Base-by-base conservation (phyloP, 2,329 filamentous ascomycete species). In the Talaromyces albobiverticillius region DNA sequence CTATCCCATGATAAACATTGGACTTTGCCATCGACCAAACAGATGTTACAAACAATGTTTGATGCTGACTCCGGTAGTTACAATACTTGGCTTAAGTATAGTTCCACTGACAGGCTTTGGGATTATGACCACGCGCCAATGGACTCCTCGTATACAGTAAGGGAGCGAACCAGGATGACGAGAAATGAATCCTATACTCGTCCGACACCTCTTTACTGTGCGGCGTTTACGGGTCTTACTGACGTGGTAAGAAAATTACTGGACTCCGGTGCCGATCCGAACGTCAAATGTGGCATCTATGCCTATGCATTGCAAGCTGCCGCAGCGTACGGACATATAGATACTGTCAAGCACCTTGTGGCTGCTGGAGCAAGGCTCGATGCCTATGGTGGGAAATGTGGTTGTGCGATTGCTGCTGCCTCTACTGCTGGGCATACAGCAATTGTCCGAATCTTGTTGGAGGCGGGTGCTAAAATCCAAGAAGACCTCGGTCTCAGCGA, bases 361-460 rank as follows among this genome's bases (percentile, higher is more conserved):
- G 7, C 18, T 3, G 23, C 18, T 9, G 40, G 40, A 22, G 40
- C 23, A 8, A 13, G 16, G 3, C 7, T 43, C 10, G 10, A 26
- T 20, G 40, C 10, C 6, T 4, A 9, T 16, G 16, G 40, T 26
- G 40, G 40, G 3, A 43, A 4, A 16, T 22, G 4, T 43, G 40
- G 16, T 16, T 16, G 6, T 4, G 40, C 18, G 6, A 10, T 22
- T 43, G 40, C 11, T 20, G 56, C 47, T 3, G 56, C 56, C 7
- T 54, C 38, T 26, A 7, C 11, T 20, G 7, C 9, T 6, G 55
- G 55, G 4, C 48, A 57, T 31, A 23, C 26, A 26, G 20, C 25
- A 29, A 31, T 55, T 7, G 55, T 57, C 3, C 8, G 16, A 16
- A 20, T 29, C 6, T 31, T 47, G 11, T 31, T 47, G 45, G n/a